Evolutionary conservation across 306 rosid genomes (phyloP).

Genomic region (Hylodesmum podocarpum): DNA sequence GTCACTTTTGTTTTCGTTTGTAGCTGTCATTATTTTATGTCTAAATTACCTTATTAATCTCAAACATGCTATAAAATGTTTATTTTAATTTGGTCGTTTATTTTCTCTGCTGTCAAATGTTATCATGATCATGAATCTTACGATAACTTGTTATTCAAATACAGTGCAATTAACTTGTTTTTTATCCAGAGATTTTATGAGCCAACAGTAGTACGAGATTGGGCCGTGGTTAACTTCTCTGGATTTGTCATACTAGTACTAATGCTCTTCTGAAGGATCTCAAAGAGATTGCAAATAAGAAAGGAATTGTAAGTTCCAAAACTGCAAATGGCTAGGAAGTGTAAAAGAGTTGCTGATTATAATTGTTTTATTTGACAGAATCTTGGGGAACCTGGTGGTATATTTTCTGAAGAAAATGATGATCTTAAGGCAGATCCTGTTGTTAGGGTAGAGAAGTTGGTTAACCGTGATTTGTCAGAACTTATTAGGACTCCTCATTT

Average conservation of each 20-base stretch:
- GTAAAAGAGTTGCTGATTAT: background rate
- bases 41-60: too few species aligned
- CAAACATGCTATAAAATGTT: too few species aligned
- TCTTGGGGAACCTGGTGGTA: constrained; percentile 53
- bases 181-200: constrained; percentile 56
- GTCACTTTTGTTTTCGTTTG: too few species aligned
- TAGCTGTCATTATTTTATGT: too few species aligned
- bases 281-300: constrained; percentile 62
- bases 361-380: constrained; percentile 33
- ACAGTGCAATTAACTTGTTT: background rate
- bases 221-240: constrained; percentile 90
- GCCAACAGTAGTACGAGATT: constrained; percentile 60
- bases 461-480: constrained; percentile 53
- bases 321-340: background rate
- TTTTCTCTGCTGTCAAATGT: too few species aligned
- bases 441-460: constrained; percentile 84
- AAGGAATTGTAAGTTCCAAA: constrained; percentile 74
- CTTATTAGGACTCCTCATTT: constrained; percentile 77
- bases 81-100: too few species aligned
- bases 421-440: constrained; percentile 67
- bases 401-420: constrained; percentile 60
- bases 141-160: too few species aligned
- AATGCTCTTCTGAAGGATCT: constrained; percentile 62
- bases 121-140: too few species aligned
- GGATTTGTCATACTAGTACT: constrained; percentile 69